Base-by-base conservation (phyloP, 2,329 filamentous ascomycete species). In the Cladosporium phlei region DNA sequence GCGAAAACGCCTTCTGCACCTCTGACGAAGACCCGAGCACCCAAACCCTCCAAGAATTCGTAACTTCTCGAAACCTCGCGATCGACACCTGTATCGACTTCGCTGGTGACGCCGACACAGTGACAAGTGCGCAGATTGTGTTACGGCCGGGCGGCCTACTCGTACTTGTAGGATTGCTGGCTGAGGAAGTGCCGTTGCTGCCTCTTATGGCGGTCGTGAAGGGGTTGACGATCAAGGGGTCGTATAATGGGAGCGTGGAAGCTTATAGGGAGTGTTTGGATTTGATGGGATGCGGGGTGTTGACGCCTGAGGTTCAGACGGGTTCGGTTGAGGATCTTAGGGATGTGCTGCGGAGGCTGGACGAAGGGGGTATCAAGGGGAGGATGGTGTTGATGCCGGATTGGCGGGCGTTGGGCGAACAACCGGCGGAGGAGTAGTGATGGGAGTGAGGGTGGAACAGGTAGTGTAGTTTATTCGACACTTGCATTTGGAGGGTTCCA, bases 231-330 rank as follows among this genome's bases (percentile, higher is more conserved):
- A 53, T 61, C 30, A 53, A 55, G 28, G 51, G 52, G 21, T 67
- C 66, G 7, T 74, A 73, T 32, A 69, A 68, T 3, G 70, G 70
- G 0, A 69, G 68, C 46, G 56, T 68, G 1, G 46, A 49, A 9
- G 69, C 72, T 44, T 51, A 74, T n/a, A 52, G 59, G 25, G 58
- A 66, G 30, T 65, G 68, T 2, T 50, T 68, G 33, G 50, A 65
- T 5, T 50, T 70, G 29, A 66, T 72, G 46, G 54, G 58, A 1
- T 50, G 59, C 22, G 62, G 63, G 4, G 54, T 60, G 1, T 58
- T 71, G 19, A 51, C 38, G 12, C 69, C 68, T 4, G 60, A 63
- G 28, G 63, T 71, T 4, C 57, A 64, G 40, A 58, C 56, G 5
- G 60, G 56, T 5, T 57, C 50, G 10, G 52, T 69, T 30, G 48